Conservation (phyloP, 2,329 filamentous ascomycete species). For the Immersiporthe knoxdaviesiana region DNA sequence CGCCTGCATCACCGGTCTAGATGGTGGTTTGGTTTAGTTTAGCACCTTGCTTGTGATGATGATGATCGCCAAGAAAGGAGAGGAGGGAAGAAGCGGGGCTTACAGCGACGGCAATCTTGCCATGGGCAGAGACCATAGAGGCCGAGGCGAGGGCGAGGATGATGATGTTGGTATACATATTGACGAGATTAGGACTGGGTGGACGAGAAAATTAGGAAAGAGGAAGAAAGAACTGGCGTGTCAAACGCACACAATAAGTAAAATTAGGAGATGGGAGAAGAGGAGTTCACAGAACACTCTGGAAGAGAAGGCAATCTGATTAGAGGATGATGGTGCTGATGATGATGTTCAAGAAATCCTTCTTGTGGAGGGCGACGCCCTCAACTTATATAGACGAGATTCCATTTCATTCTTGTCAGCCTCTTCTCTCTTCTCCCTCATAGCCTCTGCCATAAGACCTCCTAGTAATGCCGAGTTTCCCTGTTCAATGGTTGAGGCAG, state of each 20-base stretch:
- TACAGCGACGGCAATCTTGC: constrained; percentile 29
- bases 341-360: background rate
- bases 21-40: constrained; percentile 31
- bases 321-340: background rate
- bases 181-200: background rate
- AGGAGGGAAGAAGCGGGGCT: background rate
- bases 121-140: constrained; percentile 26
- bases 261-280: background rate
- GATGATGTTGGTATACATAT: constrained; percentile 27
- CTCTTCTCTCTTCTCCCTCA: background rate
- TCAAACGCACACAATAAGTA: constrained; percentile 3
- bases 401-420: background rate
- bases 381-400: background rate
- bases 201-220: too few species aligned
- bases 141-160: constrained; percentile 26
- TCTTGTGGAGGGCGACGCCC: background rate
- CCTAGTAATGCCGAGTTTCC: background rate
- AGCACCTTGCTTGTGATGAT: constrained; percentile 28
- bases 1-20: constrained; percentile 38
- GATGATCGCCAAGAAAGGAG: background rate
- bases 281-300: background rate
- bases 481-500: background rate
- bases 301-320: background rate
- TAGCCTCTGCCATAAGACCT: background rate
- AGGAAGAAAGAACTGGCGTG: background rate